These are phyloP conservation scores for Arachis stenosperma DNA, from an alignment of 306 rosid species.

Conservation along the genomic window DNA sequence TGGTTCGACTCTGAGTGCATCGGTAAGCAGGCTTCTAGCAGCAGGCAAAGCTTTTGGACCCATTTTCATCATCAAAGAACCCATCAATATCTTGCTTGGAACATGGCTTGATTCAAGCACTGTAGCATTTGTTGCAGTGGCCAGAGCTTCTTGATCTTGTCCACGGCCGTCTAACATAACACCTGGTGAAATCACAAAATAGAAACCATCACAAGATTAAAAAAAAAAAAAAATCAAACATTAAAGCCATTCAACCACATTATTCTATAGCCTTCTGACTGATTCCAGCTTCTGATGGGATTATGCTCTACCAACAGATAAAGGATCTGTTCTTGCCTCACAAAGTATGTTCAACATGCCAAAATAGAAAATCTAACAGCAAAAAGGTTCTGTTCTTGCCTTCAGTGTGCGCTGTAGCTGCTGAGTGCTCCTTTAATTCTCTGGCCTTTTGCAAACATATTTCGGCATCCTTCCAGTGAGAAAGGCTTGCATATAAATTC, in stretches of 20 bases:
- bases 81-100: conserved; percentile 76
- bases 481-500: conserved; percentile 84
- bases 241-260: neutral
- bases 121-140: conserved; percentile 52
- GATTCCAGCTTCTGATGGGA: too few species aligned
- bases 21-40: conserved; percentile 84
- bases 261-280: neutral
- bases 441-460: conserved; percentile 85
- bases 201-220: neutral
- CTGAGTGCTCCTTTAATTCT: conserved; percentile 65
- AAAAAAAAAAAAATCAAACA: too few species aligned
- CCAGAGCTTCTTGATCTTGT: conserved; percentile 64
- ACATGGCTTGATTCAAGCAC: conserved; percentile 62
- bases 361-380: conserved; percentile 33
- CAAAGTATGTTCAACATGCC: conserved; percentile 1
- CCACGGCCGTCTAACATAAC: conserved; percentile 65
- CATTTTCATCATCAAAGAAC: conserved; percentile 56
- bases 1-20: conserved; percentile 85
- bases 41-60: conserved; percentile 66
- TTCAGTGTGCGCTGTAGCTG: conserved; percentile 66
- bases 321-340: too few species aligned
- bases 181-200: conserved; percentile 55
- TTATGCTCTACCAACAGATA: too few species aligned
- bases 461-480: conserved; percentile 93
- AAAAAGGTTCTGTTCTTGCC: conserved; percentile 59